Evolutionary conservation across 176 grass and related monocot genomes (phyloP), one percentile per base, ranked within the genome.

Genomic region (Eleusine coracana): DNA sequence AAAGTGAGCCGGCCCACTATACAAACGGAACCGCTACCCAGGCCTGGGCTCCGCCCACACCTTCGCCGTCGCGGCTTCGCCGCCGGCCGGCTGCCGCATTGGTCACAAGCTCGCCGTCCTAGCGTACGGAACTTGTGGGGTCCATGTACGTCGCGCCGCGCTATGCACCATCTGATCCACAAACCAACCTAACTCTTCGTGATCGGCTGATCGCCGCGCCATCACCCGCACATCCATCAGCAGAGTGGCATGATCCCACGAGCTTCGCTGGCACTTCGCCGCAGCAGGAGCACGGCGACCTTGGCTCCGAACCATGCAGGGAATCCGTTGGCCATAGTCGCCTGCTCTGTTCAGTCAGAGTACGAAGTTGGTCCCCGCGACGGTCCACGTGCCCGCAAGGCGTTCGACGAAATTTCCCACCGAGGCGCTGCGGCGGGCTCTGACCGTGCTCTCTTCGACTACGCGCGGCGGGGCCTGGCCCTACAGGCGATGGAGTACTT

Each of bases 341-440:
- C 77, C 40, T 46, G 41, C 13, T 65, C 74, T 3, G 48, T 20
- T 1, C 41, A 31, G 5, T 21, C 13, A 9, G 18, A 34, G 17
- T 42, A 13, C 5, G 49, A 2, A 2, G 21, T 0, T 0, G 2
- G 18, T 34, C 40, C 7, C 68, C 9, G 58, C 7, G 40, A 28
- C 46, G 23, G 2, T 28, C 54, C n/a, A 4, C 5, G 52, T 3
- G 55, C 75, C 73, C 56, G 73, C 81, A 84, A 78, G 62, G 25
- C 39, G 78, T 91, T 93, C 69, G 91, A 91, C 71, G 65, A 68
- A 97, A 89, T 80, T 42, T 23, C 80, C 25, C 20, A 13, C 36
- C 7, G 39, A 41, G 77, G 80, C 23, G 50, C 13, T 29, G 2
- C 28, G 20, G 15, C 52, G 9, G 37, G 84, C 10, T 59, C 51